Evolutionary conservation across 768 basidiomycete genomes (phyloP).

Genomic region (Lactifluus volemus): DNA sequence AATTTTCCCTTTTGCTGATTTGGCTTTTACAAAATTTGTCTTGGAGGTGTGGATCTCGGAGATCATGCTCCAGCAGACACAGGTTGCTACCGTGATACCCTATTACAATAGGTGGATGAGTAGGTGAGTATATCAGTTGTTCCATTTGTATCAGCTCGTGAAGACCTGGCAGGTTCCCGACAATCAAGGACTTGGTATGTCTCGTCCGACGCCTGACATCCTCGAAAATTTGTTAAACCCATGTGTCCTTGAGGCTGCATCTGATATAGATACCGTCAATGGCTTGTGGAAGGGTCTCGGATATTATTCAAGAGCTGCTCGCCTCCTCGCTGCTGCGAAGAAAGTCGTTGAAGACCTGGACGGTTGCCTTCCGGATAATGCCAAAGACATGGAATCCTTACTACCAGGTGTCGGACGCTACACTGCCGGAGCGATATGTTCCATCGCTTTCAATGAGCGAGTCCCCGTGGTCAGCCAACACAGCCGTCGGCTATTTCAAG

Average conservation of each 20-base stretch:
- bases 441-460: conserved; percentile 80
- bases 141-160: neutral
- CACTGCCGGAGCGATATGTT: conserved; percentile 76
- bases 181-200: conserved; percentile 63
- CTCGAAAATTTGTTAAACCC: conserved; percentile 9
- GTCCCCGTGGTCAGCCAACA: conserved; percentile 67
- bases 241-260: conserved; percentile 39
- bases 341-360: conserved; percentile 57
- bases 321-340: conserved; percentile 76
- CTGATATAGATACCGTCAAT: conserved; percentile 80
- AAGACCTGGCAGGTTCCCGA: conserved; percentile 56
- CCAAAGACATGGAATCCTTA: conserved; percentile 68
- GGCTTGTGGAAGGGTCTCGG: conserved; percentile 86
- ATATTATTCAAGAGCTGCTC: conserved; percentile 81
- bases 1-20: too few species aligned
- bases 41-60: conserved; percentile 80
- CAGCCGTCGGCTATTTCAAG: conserved; percentile 9
- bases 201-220: neutral
- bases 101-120: conserved; percentile 89
- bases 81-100: conserved; percentile 87
- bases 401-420: conserved; percentile 87
- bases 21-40: neutral
- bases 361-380: conserved; percentile 73
- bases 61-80: conserved; percentile 96
- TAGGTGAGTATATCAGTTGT: conserved; percentile 37